Conservation (phyloP, 2,329 filamentous ascomycete genomes). For the Epichloe scottii region DNA sequence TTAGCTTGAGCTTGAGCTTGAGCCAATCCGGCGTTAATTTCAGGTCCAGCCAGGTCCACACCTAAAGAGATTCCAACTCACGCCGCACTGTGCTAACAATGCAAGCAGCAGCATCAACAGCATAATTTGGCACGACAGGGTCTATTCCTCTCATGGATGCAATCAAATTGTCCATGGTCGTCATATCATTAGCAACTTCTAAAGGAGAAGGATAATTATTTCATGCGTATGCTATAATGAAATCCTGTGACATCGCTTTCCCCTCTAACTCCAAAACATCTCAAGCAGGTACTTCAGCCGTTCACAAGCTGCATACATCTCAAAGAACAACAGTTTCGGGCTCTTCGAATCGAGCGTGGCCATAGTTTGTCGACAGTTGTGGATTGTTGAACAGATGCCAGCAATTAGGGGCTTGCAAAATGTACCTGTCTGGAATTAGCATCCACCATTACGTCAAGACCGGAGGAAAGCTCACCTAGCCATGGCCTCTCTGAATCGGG, state of each 20-base stretch:
- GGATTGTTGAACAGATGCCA: constrained; percentile 55
- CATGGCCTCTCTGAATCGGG: constrained; percentile 92
- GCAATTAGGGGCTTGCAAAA: constrained; percentile 61
- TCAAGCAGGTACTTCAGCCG: background rate
- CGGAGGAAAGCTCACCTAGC: constrained; percentile 50
- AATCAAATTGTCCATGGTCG: background rate
- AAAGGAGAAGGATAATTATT: background rate
- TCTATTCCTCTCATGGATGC: too few relatives aligned
- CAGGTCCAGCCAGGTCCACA: background rate
- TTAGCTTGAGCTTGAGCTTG: background rate
- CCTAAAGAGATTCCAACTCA: background rate
- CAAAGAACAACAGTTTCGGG: constrained; percentile 13
- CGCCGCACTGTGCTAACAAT: too few relatives aligned
- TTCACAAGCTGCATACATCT: background rate
- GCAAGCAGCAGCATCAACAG: too few relatives aligned
- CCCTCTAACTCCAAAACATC: background rate
- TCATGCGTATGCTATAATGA: background rate
- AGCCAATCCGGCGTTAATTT: background rate
- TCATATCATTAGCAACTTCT: background rate
- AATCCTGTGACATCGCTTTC: background rate
- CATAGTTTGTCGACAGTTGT: constrained; percentile 24
- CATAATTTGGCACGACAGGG: too few relatives aligned
- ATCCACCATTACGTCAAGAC: background rate
- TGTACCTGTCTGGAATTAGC: constrained; percentile 37
- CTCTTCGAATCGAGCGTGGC: constrained; percentile 27